These are phyloP conservation scores for Irpex lacteus DNA, from an alignment of 1,284 basidiomycete species.

Conservation along the genomic window DNA sequence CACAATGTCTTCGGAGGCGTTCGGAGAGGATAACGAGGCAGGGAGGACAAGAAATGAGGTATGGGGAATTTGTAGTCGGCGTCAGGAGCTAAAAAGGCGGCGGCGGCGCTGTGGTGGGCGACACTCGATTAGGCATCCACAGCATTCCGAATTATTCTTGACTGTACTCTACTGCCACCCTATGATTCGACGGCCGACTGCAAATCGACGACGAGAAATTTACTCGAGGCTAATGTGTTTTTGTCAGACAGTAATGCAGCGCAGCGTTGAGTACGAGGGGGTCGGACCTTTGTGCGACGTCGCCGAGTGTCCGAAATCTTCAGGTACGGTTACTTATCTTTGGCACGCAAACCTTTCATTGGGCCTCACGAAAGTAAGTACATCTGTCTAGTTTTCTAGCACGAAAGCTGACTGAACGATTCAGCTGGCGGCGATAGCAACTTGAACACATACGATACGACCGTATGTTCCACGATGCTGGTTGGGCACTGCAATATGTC, in stretches of 20 bases:
- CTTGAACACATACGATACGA: no score
- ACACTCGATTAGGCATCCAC: background rate
- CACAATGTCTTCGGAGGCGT: slow-evolving; percentile 15
- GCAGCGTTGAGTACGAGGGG: background rate
- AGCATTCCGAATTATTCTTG: background rate
- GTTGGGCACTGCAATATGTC: no score
- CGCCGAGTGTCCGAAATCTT: background rate
- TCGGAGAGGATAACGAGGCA: slow-evolving; percentile 10
- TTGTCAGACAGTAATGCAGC: background rate
- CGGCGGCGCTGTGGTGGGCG: no score
- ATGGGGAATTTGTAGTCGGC: background rate
- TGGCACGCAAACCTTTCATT: no score
- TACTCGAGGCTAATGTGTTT: background rate
- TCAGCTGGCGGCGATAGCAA: no score
- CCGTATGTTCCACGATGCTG: no score
- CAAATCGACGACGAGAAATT: background rate
- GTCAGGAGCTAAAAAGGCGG: background rate
- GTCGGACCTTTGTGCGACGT: background rate
- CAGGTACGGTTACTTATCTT: no score
- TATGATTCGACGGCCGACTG: background rate
- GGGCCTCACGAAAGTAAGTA: no score
- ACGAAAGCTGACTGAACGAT: no score
- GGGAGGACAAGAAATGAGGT: background rate
- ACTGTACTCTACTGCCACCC: background rate
- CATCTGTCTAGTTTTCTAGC: no score